These are phyloP conservation scores for Trametes cinnabarina DNA, from an alignment of 768 basidiomycete genomes.

Conservation along the genomic window DNA sequence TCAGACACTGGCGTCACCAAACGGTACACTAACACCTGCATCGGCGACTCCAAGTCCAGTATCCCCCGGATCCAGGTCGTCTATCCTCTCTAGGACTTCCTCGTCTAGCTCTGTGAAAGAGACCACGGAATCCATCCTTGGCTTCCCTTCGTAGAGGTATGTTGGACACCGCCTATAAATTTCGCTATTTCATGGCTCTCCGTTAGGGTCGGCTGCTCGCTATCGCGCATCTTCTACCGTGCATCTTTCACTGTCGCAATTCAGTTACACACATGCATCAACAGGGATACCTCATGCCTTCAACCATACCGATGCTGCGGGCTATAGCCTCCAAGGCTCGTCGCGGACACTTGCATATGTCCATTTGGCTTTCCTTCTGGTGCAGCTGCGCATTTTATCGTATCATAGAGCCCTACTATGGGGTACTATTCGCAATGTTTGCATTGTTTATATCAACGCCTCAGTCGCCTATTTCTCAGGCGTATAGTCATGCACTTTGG, in stretches of 20 bases:
- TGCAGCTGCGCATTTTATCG: background rate
- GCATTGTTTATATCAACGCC: too few relatives aligned
- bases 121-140: background rate
- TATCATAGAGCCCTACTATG: background rate
- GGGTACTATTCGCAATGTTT: background rate
- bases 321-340: background rate
- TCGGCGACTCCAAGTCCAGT: conserved; percentile 9
- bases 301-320: background rate
- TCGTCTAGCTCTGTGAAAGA: conserved; percentile 17
- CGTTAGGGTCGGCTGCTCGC: background rate
- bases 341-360: conserved; percentile 13
- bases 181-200: background rate
- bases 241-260: background rate
- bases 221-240: too few relatives aligned
- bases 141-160: background rate
- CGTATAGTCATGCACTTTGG: too few relatives aligned
- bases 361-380: background rate
- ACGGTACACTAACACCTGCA: conserved; percentile 1
- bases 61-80: conserved; percentile 1
- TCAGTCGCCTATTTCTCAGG: too few relatives aligned
- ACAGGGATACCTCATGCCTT: background rate
- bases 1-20: conserved; percentile 4
- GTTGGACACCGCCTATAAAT: background rate
- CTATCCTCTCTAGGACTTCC: conserved; percentile 16
- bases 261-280: background rate